Evolutionary conservation across 1,284 basidiomycete genomes (phyloP).

Genomic region (Papiliotrema nemorosa): DNA sequence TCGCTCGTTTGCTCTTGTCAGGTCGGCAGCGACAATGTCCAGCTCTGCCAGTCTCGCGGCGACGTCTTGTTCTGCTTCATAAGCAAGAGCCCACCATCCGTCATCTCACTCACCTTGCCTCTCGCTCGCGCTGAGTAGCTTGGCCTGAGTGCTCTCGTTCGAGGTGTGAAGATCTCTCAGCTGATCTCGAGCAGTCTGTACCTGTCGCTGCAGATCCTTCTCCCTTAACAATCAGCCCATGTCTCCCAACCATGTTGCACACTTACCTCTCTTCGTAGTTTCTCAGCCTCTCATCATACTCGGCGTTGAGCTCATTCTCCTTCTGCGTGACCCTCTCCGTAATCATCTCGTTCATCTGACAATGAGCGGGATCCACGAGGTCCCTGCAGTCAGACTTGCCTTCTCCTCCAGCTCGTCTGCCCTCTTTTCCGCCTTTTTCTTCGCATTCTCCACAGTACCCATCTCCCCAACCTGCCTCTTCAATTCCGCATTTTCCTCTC

Average conservation of each 20-base stretch:
- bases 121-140: conserved; percentile 80
- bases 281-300: conserved; percentile 88
- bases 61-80: conserved; percentile 75
- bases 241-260: background rate
- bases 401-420: conserved; percentile 77
- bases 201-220: conserved; percentile 82
- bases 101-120: conserved; percentile 62
- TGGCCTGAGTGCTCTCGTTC: conserved; percentile 87
- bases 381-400: conserved; percentile 51
- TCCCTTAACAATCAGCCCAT: conserved; percentile 57
- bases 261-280: conserved; percentile 90
- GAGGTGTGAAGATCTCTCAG: conserved; percentile 82
- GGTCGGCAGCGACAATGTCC: conserved; percentile 87
- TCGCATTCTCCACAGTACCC: conserved; percentile 64
- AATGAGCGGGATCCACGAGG: background rate
- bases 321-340: conserved; percentile 80
- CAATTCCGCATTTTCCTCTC: conserved; percentile 74
- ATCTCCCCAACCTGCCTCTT: conserved; percentile 66
- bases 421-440: conserved; percentile 68
- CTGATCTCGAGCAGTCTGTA: conserved; percentile 79
- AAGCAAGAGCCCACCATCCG: conserved; percentile 1
- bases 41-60: conserved; percentile 81
- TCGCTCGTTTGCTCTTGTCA: conserved; percentile 87
- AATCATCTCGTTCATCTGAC: conserved; percentile 84
- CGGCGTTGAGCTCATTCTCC: conserved; percentile 91